Base-by-base conservation (phyloP, 2,329 filamentous ascomycete genomes). In the Aspergillus costaricaensis region DNA sequence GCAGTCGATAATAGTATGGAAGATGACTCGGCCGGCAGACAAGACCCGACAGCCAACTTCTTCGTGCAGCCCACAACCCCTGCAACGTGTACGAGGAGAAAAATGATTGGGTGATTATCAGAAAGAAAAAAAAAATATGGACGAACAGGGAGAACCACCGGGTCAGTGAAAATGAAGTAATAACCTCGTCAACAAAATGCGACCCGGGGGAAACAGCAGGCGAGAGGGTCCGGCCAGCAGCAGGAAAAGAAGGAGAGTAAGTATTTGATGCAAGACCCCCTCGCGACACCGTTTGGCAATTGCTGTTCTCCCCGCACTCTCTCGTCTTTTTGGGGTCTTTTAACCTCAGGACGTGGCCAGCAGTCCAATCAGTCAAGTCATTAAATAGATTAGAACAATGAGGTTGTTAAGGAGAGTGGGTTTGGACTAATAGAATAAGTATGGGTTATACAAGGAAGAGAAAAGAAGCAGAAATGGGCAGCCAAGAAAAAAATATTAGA, bases 301-400 rank as follows among this genome's bases (percentile, higher is more conserved):
- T 47, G 43, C 17, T 55, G 39, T 36, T 48, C 57, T 59, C 57
- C 57, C 57, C 50, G 57, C 57, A 55, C 50, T 32, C 19, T 30
- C 27, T 58, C 47, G 38, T 44, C 25, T 27, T 58, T 27, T 32
- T 36, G 19, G 8, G 27, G 25, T 30, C 27, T 14, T 36, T 15
- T 5, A 36, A 36, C 32, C 32, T 32, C 12, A 44, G 25, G 41
- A 55, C 39, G 53, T 39, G 47, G 55, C 55, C 47, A 58, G 38
- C 53, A 32, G 53, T 55, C 53, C 53, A 43, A 39, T 39, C 10
- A 52, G n/a, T 44, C 4, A 19, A 41, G 27, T 27, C 25, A 39
- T 47, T 48, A 12, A 39, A 17, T 30, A 32, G 15, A 23, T 55
- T 10, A 17, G 23, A 39, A 44, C 6, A 44, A 55, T 19, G 27